Evolutionary conservation across 1,284 basidiomycete species (phyloP).

Genomic region (Heterobasidion irregulare): DNA sequence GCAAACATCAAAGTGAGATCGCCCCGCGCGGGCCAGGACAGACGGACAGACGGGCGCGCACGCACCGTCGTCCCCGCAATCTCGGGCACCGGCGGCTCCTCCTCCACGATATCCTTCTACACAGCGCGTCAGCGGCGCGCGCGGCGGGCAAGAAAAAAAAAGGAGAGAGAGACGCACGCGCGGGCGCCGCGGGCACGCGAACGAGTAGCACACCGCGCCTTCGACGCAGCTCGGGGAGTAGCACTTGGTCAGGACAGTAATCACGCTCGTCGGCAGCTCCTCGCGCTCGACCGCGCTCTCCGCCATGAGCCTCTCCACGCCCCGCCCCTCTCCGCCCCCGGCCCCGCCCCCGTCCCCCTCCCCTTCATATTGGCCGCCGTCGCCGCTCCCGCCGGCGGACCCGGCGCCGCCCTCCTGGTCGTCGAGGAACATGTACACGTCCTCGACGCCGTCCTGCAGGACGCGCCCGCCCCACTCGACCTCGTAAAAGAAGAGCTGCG

Average conservation of each 20-base stretch:
- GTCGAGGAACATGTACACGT: slow-evolving; percentile 94
- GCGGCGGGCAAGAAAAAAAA: not conserved
- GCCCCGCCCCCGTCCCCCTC: too few species aligned
- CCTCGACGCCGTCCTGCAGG: slow-evolving; percentile 86
- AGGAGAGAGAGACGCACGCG: slow-evolving; percentile 29
- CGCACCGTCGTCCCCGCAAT: too few species aligned
- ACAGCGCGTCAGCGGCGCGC: not conserved
- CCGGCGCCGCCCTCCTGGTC: slow-evolving; percentile 59
- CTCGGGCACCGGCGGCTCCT: not conserved
- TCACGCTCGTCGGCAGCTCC: slow-evolving; percentile 80
- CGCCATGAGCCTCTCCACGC: too few species aligned
- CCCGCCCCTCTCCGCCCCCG: too few species aligned
- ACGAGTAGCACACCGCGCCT: slow-evolving; percentile 62
- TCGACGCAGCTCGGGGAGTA: slow-evolving; percentile 80
- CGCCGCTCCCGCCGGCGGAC: slow-evolving; percentile 11
- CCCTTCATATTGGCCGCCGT: too few species aligned
- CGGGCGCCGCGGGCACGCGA: slow-evolving; percentile 53
- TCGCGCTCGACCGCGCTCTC: slow-evolving; percentile 52
- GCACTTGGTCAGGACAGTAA: slow-evolving; percentile 75
- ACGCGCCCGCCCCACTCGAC: slow-evolving; percentile 90
- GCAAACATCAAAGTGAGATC: not conserved
- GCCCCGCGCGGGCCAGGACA: not conserved
- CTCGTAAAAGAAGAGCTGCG: slow-evolving; percentile 93
- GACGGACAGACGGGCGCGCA: too few species aligned
- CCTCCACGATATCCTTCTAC: not conserved